phyloP scores from a whole-genome alignment of 352 stramenopile genomes.

The Pythium apleroticum region DNA sequence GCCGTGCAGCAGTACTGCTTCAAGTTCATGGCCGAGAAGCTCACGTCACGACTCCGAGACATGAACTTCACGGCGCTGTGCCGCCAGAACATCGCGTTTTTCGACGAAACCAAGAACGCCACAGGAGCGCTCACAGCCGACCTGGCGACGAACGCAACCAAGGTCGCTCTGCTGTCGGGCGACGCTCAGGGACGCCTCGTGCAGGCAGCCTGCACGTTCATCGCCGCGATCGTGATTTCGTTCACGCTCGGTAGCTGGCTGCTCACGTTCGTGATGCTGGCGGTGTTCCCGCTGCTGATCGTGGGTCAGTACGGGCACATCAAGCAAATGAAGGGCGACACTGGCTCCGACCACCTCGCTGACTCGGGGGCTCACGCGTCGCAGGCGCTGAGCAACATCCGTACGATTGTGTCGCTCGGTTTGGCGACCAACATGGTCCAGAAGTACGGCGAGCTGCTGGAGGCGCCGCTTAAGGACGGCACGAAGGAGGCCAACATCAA shows the following conservation, averaged over 20 bases:
- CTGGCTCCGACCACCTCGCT: constrained; percentile 26
- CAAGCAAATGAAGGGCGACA: constrained; percentile 24
- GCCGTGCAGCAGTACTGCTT: constrained; percentile 46
- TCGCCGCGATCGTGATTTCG: constrained; percentile 47
- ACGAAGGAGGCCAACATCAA: constrained; percentile 31
- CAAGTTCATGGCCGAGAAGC: constrained; percentile 48
- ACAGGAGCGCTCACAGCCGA: constrained; percentile 44
- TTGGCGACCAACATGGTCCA: constrained; percentile 26
- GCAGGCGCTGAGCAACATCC: constrained; percentile 43
- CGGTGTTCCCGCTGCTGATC: constrained; percentile 56
- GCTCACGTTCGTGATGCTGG: constrained; percentile 60
- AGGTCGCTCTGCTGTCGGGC: constrained; percentile 46
- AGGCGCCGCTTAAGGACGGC: constrained; percentile 21
- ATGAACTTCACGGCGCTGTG: constrained; percentile 52
- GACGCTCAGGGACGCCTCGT: constrained; percentile 47
- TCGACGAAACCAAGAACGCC: constrained; percentile 35
- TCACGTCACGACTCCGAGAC: constrained; percentile 43
- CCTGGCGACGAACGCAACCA: constrained; percentile 46
- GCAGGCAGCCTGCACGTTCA: constrained; percentile 44
- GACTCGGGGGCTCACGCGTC: constrained; percentile 35
- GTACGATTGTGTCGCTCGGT: constrained; percentile 41
- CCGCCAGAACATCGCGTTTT: constrained; percentile 53
- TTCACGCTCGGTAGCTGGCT: constrained; percentile 56
- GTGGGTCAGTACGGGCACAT: constrained; percentile 32
- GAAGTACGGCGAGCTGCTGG: constrained; percentile 19